Evolutionary conservation across 169 alveolate species (phyloP).

Genomic region (Eimeria falciformis): DNA sequence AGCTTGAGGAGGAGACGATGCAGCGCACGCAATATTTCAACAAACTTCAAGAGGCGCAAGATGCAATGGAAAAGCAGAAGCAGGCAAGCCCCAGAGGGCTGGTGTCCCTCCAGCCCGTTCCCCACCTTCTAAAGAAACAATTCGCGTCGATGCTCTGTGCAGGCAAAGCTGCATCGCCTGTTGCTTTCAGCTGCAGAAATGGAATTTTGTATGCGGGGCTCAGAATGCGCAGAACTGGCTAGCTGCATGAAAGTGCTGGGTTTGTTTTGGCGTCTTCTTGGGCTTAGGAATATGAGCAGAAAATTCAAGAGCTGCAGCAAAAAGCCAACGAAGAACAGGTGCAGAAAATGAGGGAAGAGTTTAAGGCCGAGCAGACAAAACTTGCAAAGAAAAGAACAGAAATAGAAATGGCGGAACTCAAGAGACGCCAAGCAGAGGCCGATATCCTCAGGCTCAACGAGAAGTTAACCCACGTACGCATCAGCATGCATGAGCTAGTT

Average conservation of each 20-base stretch:
- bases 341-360: slow-evolving; percentile 44
- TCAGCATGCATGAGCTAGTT: too few relatives aligned
- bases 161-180: too few relatives aligned
- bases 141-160: too few relatives aligned
- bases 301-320: slow-evolving; percentile 44
- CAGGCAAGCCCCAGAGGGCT: neutral
- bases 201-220: too few relatives aligned
- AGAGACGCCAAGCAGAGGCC: slow-evolving; percentile 20
- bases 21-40: slow-evolving; percentile 10
- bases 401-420: slow-evolving; percentile 22
- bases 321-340: slow-evolving; percentile 43
- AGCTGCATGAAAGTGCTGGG: too few relatives aligned
- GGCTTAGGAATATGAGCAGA: slow-evolving; percentile 54
- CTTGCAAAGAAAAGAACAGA: slow-evolving; percentile 52
- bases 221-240: too few relatives aligned
- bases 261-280: too few relatives aligned
- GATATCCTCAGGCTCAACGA: slow-evolving; percentile 54
- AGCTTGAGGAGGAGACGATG: slow-evolving; percentile 62
- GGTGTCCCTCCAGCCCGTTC: too few relatives aligned
- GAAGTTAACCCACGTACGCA: neutral
- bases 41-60: slow-evolving; percentile 64
- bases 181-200: too few relatives aligned
- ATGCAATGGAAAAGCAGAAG: slow-evolving; percentile 32
- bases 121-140: too few relatives aligned
- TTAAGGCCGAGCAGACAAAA: slow-evolving; percentile 30